Percentiles rank a stretch among this genome's conserved stretches.
Conservation (phyloP, 2,329 filamentous ascomycete genomes). For the Penicillium brasilianum region DNA sequence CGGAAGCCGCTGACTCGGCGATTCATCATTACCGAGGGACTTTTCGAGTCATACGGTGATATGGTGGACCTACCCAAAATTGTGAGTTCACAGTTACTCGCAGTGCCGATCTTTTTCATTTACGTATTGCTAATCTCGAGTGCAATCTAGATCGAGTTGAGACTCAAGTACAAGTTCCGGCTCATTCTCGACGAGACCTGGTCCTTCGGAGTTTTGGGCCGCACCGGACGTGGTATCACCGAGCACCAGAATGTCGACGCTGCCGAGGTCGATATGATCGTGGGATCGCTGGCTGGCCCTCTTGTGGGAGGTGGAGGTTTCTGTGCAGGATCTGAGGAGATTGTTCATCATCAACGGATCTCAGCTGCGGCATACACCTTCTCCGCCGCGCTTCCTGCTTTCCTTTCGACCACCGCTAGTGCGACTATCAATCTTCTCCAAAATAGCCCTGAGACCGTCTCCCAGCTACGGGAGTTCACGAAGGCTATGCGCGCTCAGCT, state of each 20-base stretch:
- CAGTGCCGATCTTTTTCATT: not conserved
- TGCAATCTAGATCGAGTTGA: slow-evolving; percentile 77
- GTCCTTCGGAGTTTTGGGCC: slow-evolving; percentile 93
- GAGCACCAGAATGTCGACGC: slow-evolving; percentile 97
- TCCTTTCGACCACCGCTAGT: slow-evolving; percentile 93
- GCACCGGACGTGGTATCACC: slow-evolving; percentile 88
- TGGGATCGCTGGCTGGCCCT: slow-evolving; percentile 87
- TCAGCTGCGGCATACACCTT: slow-evolving; percentile 92
- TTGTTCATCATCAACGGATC: slow-evolving; percentile 95
- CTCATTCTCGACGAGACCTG: slow-evolving; percentile 96
- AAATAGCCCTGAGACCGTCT: slow-evolving; percentile 80
- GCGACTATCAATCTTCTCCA: slow-evolving; percentile 88
- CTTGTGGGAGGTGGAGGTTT: slow-evolving; percentile 94
- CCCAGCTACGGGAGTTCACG: slow-evolving; percentile 82
- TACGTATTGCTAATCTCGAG: slow-evolving; percentile 13
- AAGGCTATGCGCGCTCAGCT: slow-evolving; percentile 83
- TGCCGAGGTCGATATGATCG: slow-evolving; percentile 93
- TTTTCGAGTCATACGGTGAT: slow-evolving; percentile 91
- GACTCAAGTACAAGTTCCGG: slow-evolving; percentile 96
- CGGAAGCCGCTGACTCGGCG: slow-evolving; percentile 87
- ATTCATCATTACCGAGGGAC: slow-evolving; percentile 93
- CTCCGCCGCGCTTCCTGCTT: slow-evolving; percentile 90
- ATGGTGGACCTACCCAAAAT: slow-evolving; percentile 83
- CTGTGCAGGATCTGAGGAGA: slow-evolving; percentile 87
- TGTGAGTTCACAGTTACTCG: slow-evolving; percentile 54